A percentile compares a stretch with the other conserved stretches of the same genome.
These are phyloP conservation scores for Ceratocystiopsis sp. DNA, from an alignment of 2,329 filamentous ascomycete genomes.

Conservation along the genomic window DNA sequence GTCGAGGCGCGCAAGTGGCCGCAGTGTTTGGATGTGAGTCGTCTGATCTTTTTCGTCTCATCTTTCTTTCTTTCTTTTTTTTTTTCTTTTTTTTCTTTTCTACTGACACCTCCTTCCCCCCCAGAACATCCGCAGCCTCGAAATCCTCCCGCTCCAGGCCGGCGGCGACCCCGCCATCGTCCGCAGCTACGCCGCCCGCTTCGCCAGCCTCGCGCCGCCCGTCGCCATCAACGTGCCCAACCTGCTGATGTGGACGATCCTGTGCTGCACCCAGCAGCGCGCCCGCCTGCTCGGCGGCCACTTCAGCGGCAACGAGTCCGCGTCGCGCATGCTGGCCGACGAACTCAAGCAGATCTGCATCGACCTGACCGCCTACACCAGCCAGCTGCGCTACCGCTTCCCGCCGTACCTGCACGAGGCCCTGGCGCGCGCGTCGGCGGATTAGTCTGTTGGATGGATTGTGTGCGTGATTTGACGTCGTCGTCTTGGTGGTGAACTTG, in stretches of 20 bases:
- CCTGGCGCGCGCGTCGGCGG: slow-evolving; percentile 63
- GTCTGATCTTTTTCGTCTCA: slow-evolving; percentile 1
- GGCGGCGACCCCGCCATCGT: slow-evolving; percentile 61
- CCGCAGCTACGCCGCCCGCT: slow-evolving; percentile 63
- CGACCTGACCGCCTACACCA: slow-evolving; percentile 87
- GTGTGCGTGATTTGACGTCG: no score
- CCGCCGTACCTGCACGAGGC: slow-evolving; percentile 78
- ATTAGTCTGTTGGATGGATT: no score
- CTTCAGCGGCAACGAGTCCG: slow-evolving; percentile 58
- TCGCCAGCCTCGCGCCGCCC: slow-evolving; percentile 59
- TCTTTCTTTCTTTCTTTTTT: neutral
- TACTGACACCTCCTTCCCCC: neutral
- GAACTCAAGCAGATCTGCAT: slow-evolving; percentile 65
- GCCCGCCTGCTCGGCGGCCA: slow-evolving; percentile 51
- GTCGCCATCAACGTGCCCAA: slow-evolving; percentile 83
- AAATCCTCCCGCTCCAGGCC: slow-evolving; percentile 65
- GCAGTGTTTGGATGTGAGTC: slow-evolving; percentile 39
- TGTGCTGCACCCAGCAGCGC: slow-evolving; percentile 66
- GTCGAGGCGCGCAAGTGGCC: slow-evolving; percentile 40
- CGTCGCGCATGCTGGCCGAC: slow-evolving; percentile 45
- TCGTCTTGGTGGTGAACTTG: no score
- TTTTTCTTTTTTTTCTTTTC: neutral
- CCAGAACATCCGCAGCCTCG: slow-evolving; percentile 51
- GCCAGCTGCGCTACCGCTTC: slow-evolving; percentile 79
- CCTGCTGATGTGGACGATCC: slow-evolving; percentile 84